phyloP scores from a whole-genome alignment of 1,284 basidiomycete species.

The Ustilago crameri region DNA sequence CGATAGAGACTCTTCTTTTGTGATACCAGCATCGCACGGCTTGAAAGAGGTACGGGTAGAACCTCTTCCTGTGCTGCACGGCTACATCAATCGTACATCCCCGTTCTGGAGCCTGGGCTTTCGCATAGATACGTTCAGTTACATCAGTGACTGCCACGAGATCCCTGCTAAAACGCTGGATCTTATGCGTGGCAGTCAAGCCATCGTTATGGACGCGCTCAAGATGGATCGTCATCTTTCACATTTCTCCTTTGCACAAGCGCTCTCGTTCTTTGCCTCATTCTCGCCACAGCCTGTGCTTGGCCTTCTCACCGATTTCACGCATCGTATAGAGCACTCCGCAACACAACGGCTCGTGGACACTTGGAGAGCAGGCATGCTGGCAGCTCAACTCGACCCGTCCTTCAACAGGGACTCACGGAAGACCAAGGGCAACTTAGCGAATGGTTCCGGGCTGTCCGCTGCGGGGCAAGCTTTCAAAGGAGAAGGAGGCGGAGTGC shows the following conservation, averaged over 20 bases:
- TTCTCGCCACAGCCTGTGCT: constrained; percentile 39
- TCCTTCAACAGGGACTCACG: not conserved
- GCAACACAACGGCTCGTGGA: constrained; percentile 43
- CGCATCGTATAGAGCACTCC: constrained; percentile 59
- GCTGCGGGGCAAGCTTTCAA: not conserved
- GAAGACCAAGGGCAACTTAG: not conserved
- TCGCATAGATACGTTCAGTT: constrained; percentile 61
- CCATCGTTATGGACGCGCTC: constrained; percentile 60
- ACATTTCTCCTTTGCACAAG: constrained; percentile 63
- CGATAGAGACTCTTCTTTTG: constrained; percentile 42
- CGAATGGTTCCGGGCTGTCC: not conserved
- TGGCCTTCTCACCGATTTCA: constrained; percentile 61
- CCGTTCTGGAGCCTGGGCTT: constrained; percentile 63
- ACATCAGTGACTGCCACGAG: constrained; percentile 62
- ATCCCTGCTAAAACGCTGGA: constrained; percentile 47
- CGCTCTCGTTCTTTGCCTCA: constrained; percentile 40
- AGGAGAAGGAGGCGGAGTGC: constrained; percentile 44
- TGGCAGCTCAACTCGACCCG: constrained; percentile 22
- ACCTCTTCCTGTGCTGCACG: constrained; percentile 61
- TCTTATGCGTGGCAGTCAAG: constrained; percentile 48
- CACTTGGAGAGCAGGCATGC: constrained; percentile 35
- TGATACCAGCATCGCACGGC: constrained; percentile 20
- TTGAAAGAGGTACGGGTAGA: constrained; percentile 28
- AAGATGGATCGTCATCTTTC: constrained; percentile 59
- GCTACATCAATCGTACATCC: constrained; percentile 34